Conservation (phyloP, 2,329 filamentous ascomycete species). For the Magnaporthiopsis poae region DNA sequence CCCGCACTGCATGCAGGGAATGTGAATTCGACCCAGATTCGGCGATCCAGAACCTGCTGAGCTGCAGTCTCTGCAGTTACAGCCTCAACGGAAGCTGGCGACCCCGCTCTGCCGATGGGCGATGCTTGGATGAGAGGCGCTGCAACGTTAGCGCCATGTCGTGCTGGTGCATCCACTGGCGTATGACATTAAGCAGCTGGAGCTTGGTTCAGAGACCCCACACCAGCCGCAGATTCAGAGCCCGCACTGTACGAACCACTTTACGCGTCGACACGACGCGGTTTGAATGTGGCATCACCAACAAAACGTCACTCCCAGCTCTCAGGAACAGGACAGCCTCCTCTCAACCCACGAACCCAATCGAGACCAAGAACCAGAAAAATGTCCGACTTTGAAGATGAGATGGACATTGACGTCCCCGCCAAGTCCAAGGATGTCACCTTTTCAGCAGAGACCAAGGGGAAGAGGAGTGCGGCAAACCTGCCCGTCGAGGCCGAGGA, state of each 20-base stretch:
- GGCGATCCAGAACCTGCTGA: not conserved
- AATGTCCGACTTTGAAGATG: constrained; percentile 53
- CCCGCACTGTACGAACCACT: not conserved
- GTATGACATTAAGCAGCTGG: not conserved
- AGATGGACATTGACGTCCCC: constrained; percentile 51
- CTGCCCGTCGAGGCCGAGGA: constrained; percentile 90
- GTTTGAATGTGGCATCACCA: not conserved
- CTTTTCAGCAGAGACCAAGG: constrained; percentile 70
- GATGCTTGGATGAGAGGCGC: not conserved
- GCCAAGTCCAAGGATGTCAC: constrained; percentile 37
- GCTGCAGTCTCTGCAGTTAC: not conserved
- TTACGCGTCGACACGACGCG: constrained; percentile 4
- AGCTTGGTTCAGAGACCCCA: not conserved
- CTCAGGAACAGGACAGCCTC: too few relatives aligned
- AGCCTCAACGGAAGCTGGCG: not conserved
- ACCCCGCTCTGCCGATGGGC: too few relatives aligned
- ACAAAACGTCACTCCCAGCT: too few relatives aligned
- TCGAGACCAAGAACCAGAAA: constrained; percentile 10
- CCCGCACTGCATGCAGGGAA: not conserved
- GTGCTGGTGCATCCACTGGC: not conserved
- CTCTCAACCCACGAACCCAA: not conserved
- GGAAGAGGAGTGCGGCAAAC: constrained; percentile 86
- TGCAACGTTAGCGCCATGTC: not conserved
- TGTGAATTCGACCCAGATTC: not conserved
- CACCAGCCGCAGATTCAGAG: not conserved